Conservation (phyloP, 139 green algal species). For the Zygnema cylindricum region DNA sequence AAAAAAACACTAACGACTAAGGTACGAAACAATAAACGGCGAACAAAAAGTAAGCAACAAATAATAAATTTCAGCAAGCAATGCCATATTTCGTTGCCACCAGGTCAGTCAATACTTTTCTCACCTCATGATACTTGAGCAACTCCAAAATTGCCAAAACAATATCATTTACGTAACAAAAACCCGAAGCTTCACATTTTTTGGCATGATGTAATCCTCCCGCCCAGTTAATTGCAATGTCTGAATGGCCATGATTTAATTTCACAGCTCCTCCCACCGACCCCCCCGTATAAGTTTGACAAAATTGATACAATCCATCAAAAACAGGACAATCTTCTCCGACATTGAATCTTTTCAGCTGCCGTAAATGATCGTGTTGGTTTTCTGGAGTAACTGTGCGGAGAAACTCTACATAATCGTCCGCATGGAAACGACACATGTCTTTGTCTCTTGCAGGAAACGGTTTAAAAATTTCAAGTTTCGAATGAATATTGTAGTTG, state of each 20-base stretch:
- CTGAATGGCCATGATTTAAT: constrained; percentile 85
- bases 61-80: too few species aligned
- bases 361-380: constrained; percentile 88
- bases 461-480: constrained; percentile 85
- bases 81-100: too few species aligned
- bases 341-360: constrained; percentile 97
- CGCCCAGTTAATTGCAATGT: constrained; percentile 96
- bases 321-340: constrained; percentile 97
- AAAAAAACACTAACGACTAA: too few species aligned
- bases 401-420: constrained; percentile 93
- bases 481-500: constrained; percentile 85
- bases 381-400: constrained; percentile 89
- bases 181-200: constrained; percentile 82
- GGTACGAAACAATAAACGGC: too few species aligned
- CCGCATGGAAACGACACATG: constrained; percentile 80
- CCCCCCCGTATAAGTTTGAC: constrained; percentile 86
- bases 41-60: too few species aligned
- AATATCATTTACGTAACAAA: constrained; percentile 99
- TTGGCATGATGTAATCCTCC: constrained; percentile 97
- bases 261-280: constrained; percentile 85
- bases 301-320: constrained; percentile 94
- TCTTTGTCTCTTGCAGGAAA: constrained; percentile 51
- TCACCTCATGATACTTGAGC: constrained; percentile 62
- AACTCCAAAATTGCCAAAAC: constrained; percentile 93
- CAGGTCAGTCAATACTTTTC: too few species aligned